These are phyloP conservation scores for Fusarium zealandicum DNA, from an alignment of 2,329 filamentous ascomycete species.

Conservation along the genomic window DNA sequence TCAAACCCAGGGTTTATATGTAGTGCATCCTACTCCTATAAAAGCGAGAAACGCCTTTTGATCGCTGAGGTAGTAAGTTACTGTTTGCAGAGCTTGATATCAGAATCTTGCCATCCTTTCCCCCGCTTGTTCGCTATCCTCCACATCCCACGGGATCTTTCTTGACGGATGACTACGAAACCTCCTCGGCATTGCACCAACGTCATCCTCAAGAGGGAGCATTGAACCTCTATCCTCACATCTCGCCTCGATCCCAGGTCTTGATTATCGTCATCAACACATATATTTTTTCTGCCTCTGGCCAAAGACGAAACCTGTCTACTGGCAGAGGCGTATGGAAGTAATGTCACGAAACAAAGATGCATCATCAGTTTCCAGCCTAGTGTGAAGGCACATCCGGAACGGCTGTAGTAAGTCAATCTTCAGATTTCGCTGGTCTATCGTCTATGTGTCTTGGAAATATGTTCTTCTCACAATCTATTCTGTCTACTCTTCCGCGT, in stretches of 20 bases:
- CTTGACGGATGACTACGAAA: conserved; percentile 18
- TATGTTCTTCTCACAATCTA: not conserved
- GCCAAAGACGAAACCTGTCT: no score
- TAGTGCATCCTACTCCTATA: not conserved
- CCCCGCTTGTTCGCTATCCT: not conserved
- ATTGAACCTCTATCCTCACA: conserved; percentile 16
- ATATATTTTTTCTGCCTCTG: not conserved
- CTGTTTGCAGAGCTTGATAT: not conserved
- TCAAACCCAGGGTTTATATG: not conserved
- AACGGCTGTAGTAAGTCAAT: not conserved
- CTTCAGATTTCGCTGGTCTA: not conserved
- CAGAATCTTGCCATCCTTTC: not conserved
- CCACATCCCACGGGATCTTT: not conserved
- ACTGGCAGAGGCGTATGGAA: no score
- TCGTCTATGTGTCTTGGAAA: not conserved
- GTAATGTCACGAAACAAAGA: no score
- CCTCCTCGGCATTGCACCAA: conserved; percentile 22
- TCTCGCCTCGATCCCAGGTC: conserved; percentile 23
- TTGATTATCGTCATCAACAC: not conserved
- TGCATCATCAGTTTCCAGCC: no score
- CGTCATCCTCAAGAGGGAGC: conserved; percentile 23
- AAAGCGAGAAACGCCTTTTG: not conserved
- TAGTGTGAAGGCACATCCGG: no score
- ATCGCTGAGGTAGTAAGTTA: not conserved
- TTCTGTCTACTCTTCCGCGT: conserved; percentile 12